Conservation (phyloP, 495 filamentous ascomycete species). For the Penicillium chermesinum region DNA sequence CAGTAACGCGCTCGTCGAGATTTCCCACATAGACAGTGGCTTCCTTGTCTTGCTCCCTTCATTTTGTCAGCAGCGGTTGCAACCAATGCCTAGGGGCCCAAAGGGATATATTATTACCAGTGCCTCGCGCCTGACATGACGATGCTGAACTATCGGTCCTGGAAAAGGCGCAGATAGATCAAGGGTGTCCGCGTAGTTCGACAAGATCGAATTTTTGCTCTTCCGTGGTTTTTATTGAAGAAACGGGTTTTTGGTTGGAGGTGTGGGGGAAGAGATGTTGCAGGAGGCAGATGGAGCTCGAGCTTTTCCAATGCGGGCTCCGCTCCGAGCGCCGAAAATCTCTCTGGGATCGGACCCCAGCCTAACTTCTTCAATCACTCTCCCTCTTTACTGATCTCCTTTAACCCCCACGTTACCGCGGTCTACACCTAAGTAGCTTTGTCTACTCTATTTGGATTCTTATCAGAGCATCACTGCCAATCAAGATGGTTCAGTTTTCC, state of each 20-base stretch:
- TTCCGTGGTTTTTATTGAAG: neutral
- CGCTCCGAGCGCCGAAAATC: constrained; percentile 26
- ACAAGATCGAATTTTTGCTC: too few species aligned
- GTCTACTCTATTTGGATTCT: neutral
- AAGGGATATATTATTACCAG: constrained; percentile 59
- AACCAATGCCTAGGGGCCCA: too few species aligned
- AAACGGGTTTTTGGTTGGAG: neutral
- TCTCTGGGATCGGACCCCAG: constrained; percentile 20
- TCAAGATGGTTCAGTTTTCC: constrained; percentile 78
- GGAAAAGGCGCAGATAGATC: too few species aligned
- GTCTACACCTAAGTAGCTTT: neutral
- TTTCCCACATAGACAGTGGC: constrained; percentile 98
- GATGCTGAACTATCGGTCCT: constrained; percentile 8
- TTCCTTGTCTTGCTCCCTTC: constrained; percentile 98
- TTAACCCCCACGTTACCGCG: neutral
- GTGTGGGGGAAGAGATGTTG: neutral
- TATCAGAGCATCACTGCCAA: neutral
- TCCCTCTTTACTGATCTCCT: neutral
- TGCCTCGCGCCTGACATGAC: constrained; percentile 71
- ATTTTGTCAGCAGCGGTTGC: constrained; percentile 3
- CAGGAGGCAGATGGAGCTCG: constrained; percentile 1
- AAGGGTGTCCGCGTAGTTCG: too few species aligned
- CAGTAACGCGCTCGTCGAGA: constrained; percentile 90
- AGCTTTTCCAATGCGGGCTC: constrained; percentile 14
- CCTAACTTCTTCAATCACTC: constrained; percentile 8